Conservation (phyloP, 2,329 filamentous ascomycete genomes). For the Metarhizium album region DNA sequence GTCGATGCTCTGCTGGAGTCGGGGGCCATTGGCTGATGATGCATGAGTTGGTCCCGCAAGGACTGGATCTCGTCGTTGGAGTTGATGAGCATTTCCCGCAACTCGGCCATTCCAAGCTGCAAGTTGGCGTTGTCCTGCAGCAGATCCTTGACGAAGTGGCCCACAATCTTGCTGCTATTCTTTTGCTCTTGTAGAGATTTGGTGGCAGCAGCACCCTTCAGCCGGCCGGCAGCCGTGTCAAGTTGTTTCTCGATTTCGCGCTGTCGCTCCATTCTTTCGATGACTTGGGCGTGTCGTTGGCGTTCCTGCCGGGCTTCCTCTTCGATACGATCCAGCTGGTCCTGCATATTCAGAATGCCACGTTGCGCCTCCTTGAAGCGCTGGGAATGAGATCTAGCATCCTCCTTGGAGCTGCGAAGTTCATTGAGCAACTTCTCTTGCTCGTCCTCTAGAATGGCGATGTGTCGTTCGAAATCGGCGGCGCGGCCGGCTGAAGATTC, state of each 20-base stretch:
- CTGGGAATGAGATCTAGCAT: conserved; percentile 67
- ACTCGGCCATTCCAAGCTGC: conserved; percentile 81
- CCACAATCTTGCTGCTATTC: conserved; percentile 62
- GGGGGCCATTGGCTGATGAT: conserved; percentile 56
- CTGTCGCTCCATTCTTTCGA: conserved; percentile 74
- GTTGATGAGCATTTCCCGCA: conserved; percentile 79
- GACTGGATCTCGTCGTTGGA: conserved; percentile 92
- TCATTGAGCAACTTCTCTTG: conserved; percentile 62
- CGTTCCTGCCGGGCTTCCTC: conserved; percentile 70
- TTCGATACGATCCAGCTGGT: conserved; percentile 83
- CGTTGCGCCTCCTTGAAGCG: conserved; percentile 81
- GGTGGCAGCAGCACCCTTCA: conserved; percentile 70
- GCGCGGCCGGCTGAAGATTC: conserved; percentile 65
- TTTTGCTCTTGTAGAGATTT: conserved; percentile 51
- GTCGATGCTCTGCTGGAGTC: conserved; percentile 36
- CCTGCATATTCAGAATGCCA: conserved; percentile 66
- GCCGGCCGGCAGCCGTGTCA: conserved; percentile 63
- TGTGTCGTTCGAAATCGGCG: conserved; percentile 67
- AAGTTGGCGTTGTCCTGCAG: conserved; percentile 91
- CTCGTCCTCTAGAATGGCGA: conserved; percentile 70
- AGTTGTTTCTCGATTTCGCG: conserved; percentile 74
- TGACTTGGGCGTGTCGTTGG: conserved; percentile 69
- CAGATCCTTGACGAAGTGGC: conserved; percentile 91
- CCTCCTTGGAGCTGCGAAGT: conserved; percentile 56
- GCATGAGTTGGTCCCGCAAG: conserved; percentile 68